A percentile compares a stretch with the other conserved stretches of the same genome.
Conservation (phyloP, 306 rosid genomes). For the Abrus precatorius region DNA sequence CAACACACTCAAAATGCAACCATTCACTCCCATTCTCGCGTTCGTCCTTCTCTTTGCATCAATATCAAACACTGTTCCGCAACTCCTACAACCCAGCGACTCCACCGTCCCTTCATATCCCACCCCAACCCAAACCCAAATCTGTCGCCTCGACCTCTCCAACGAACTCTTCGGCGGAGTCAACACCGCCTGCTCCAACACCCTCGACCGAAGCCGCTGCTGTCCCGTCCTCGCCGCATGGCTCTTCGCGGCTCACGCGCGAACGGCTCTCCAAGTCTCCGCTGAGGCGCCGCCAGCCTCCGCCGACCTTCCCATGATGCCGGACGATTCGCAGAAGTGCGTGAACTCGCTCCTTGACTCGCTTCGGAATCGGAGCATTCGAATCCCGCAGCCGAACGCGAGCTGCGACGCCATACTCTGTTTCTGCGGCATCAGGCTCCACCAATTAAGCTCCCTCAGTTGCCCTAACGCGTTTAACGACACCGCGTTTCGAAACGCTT, state of each 20-base stretch:
- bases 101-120: slow-evolving; percentile 76
- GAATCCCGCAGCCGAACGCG: slow-evolving; percentile 77
- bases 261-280: slow-evolving; percentile 60
- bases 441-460: slow-evolving; percentile 68
- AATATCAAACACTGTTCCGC: slow-evolving; percentile 13
- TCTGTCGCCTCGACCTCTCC: slow-evolving; percentile 83
- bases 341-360: slow-evolving; percentile 72
- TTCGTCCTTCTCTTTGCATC: slow-evolving; percentile 27
- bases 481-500: slow-evolving; percentile 55
- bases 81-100: background rate
- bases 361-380: slow-evolving; percentile 61
- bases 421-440: slow-evolving; percentile 84
- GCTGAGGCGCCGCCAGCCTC: slow-evolving; percentile 24
- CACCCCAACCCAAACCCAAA: slow-evolving; percentile 57
- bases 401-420: slow-evolving; percentile 79
- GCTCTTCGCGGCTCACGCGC: slow-evolving; percentile 86
- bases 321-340: slow-evolving; percentile 86
- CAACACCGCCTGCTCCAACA: slow-evolving; percentile 65
- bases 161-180: slow-evolving; percentile 89
- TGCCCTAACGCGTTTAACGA: slow-evolving; percentile 79
- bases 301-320: slow-evolving; percentile 74
- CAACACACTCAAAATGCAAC: slow-evolving; percentile 36
- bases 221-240: slow-evolving; percentile 89
- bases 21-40: slow-evolving; percentile 25
- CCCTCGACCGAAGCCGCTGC: slow-evolving; percentile 86